Evolutionary conservation across 164 flowering plant species (phyloP).

Genomic region (Macadamia tetraphylla): DNA sequence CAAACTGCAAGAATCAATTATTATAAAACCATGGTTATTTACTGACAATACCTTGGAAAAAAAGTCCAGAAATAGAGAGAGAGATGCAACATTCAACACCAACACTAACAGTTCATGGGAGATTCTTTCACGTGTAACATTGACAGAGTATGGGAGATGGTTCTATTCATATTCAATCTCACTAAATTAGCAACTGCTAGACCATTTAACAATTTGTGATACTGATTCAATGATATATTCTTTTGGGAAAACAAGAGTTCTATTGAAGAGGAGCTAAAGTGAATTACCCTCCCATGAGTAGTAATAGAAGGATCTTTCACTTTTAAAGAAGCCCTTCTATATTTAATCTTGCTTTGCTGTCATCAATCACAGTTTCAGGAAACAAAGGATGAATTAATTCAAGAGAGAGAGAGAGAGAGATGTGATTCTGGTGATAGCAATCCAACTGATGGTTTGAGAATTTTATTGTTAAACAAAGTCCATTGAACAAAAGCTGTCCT

Average conservation of each 20-base stretch:
- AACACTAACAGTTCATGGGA: too few relatives aligned
- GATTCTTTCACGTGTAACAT: not conserved
- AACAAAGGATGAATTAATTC: too few relatives aligned
- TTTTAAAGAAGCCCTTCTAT: not conserved
- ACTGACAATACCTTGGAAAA: not conserved
- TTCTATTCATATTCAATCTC: not conserved
- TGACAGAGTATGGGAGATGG: not conserved
- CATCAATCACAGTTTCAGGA: too few relatives aligned
- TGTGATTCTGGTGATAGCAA: too few relatives aligned
- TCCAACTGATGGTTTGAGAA: too few relatives aligned
- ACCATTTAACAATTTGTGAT: not conserved
- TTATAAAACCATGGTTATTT: not conserved
- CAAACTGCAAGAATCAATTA: slow-evolving; percentile 55
- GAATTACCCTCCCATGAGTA: too few relatives aligned
- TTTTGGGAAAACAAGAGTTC: too few relatives aligned
- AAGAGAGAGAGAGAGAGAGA: too few relatives aligned
- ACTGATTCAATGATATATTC: not conserved
- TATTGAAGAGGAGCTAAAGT: not conserved
- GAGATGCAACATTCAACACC: too few relatives aligned
- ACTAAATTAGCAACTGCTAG: not conserved
- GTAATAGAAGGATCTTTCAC: too few relatives aligned
- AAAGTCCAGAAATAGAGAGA: not conserved
- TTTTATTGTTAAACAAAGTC: too few relatives aligned
- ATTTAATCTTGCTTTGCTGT: not conserved
- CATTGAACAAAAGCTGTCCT: too few relatives aligned